A percentile compares a stretch with the other conserved stretches of the same genome.
These are phyloP conservation scores for Candida smagusa DNA, from an alignment of 1,139 yeast genomes.

Conservation along the genomic window DNA sequence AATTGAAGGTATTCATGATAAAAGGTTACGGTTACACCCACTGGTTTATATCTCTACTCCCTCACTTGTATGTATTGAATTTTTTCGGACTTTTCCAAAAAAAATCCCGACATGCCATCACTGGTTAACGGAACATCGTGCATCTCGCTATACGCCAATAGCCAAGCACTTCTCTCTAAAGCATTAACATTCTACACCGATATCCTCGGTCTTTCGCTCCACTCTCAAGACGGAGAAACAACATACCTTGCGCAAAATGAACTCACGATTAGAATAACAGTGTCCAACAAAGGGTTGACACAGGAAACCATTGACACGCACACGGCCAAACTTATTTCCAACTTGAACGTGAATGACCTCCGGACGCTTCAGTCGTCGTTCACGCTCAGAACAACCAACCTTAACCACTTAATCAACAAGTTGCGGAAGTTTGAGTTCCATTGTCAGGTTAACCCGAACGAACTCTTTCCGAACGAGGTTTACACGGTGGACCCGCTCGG, in stretches of 20 bases:
- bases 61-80: too few species aligned
- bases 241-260: constrained; percentile 33
- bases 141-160: constrained; percentile 43
- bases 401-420: constrained; percentile 32
- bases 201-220: constrained; percentile 39
- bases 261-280: constrained; percentile 26
- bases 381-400: constrained; percentile 33
- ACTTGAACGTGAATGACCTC: constrained; percentile 44
- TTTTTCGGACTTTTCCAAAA: not conserved
- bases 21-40: too few species aligned
- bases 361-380: constrained; percentile 44
- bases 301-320: constrained; percentile 24
- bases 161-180: constrained; percentile 27
- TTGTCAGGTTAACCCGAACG: constrained; percentile 54
- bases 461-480: constrained; percentile 62
- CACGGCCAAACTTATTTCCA: constrained; percentile 21
- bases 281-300: constrained; percentile 23
- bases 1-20: too few species aligned
- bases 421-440: constrained; percentile 26
- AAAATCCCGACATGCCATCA: constrained; percentile 19
- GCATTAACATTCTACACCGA: constrained; percentile 48
- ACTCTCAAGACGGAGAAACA: constrained; percentile 19
- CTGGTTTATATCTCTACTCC: too few species aligned
- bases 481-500: constrained; percentile 71
- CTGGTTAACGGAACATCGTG: constrained; percentile 52